Conservation (phyloP, 192 early-diverging fungal genomes). For the Coemansia sp. region DNA sequence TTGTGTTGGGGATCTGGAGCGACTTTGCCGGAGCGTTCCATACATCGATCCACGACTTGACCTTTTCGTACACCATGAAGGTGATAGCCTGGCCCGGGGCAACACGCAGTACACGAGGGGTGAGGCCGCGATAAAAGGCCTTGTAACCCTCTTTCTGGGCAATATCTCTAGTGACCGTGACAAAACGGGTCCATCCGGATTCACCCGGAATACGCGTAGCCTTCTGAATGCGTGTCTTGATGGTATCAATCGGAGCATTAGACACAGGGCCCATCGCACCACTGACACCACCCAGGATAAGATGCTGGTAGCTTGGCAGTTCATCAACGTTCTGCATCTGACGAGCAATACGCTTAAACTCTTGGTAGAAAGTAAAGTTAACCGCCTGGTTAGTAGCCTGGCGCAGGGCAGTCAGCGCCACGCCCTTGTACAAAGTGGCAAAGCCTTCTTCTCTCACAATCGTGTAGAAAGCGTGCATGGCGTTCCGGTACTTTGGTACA, state of each 20-base stretch:
- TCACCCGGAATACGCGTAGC: conserved; percentile 61
- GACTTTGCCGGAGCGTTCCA: conserved; percentile 28
- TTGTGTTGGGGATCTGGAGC: conserved; percentile 17
- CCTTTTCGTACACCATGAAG: conserved; percentile 90
- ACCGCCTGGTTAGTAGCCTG: conserved; percentile 98
- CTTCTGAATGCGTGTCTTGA: conserved; percentile 98
- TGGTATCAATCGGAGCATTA: conserved; percentile 96
- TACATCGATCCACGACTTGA: conserved; percentile 67
- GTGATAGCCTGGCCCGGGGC: conserved; percentile 97
- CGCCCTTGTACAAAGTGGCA: conserved; percentile 88
- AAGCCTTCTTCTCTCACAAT: conserved; percentile 91
- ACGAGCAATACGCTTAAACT: conserved; percentile 77
- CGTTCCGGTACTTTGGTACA: conserved; percentile 94
- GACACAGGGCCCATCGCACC: conserved; percentile 89
- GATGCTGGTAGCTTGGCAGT: conserved; percentile 87
- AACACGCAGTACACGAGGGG: conserved; percentile 88
- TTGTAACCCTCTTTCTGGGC: conserved; percentile 81
- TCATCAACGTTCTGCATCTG: conserved; percentile 62
- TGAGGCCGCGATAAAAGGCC: conserved; percentile 95
- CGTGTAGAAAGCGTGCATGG: conserved; percentile 84
- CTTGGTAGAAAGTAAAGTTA: conserved; percentile 97
- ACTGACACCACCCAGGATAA: conserved; percentile 86
- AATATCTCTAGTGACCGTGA: conserved; percentile 72
- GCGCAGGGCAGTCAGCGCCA: conserved; percentile 86
- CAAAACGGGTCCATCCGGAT: conserved; percentile 76